Evolutionary conservation across 176 grass and related monocot species (phyloP).

Genomic region (Dactylis glomerata): DNA sequence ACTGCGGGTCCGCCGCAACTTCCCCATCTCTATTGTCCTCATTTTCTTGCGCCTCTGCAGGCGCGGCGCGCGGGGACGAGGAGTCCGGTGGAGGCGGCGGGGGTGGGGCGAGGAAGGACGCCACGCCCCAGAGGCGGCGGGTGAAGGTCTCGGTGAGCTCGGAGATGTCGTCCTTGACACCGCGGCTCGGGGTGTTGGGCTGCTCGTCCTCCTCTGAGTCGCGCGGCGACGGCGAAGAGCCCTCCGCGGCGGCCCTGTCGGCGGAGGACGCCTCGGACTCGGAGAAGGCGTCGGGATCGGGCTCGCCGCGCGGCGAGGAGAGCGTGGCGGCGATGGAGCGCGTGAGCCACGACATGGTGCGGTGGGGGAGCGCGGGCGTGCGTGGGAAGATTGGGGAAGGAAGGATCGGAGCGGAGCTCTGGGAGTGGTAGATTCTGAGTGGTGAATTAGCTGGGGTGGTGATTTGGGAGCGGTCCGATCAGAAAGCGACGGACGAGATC

Average conservation of each 20-base stretch:
- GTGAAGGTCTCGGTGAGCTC: conserved; percentile 75
- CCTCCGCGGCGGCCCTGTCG: not conserved
- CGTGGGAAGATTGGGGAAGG: not conserved
- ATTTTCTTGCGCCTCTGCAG: not conserved
- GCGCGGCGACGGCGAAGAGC: not conserved
- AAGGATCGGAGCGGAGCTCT: not conserved
- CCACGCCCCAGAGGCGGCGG: conserved; percentile 68
- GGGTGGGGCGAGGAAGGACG: conserved; percentile 54
- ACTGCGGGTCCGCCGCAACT: not conserved
- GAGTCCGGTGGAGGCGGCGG: not conserved
- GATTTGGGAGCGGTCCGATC: not conserved
- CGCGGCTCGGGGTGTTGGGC: conserved; percentile 42
- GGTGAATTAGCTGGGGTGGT: not conserved
- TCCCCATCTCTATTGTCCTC: conserved; percentile 7
- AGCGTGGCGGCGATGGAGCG: conserved; percentile 59
- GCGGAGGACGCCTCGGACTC: not conserved
- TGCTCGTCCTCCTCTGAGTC: conserved; percentile 17
- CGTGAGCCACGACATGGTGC: conserved; percentile 58
- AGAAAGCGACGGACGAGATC: not conserved
- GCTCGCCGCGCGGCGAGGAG: conserved; percentile 43
- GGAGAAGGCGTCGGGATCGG: conserved; percentile 22
- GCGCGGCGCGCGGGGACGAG: conserved; percentile 3
- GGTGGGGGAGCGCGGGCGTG: not conserved
- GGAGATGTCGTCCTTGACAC: conserved; percentile 65
- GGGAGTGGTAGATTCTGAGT: not conserved